phyloP scores from a whole-genome alignment of 257 asterid species.

The Phtheirospermum japonicum region DNA sequence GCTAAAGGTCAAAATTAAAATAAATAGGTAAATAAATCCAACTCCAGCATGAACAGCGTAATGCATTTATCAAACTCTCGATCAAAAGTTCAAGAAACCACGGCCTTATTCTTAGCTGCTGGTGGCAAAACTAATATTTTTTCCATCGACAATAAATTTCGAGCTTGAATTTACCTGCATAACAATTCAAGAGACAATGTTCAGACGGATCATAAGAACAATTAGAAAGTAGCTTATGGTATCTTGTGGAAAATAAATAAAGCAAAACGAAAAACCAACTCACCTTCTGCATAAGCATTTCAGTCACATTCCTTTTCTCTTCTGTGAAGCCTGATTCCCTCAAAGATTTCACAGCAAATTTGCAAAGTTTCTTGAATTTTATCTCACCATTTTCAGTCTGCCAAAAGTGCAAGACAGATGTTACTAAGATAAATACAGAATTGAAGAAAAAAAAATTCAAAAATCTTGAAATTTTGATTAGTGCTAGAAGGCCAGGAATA shows the following conservation, averaged over 20 bases:
- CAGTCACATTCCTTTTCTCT: conserved; percentile 43
- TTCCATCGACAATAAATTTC: conserved; percentile 55
- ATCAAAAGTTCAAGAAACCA: background rate
- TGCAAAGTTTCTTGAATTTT: conserved; percentile 55
- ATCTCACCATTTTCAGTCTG: conserved; percentile 42
- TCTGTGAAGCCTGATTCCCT: conserved; percentile 53
- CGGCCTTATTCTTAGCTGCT: conserved; percentile 32
- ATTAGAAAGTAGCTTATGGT: background rate
- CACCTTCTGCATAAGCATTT: conserved; percentile 61
- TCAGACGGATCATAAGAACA: background rate
- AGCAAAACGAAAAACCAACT: conserved; percentile 19
- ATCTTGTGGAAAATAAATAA: background rate
- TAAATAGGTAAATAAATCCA: too few species aligned
- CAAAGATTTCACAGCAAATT: conserved; percentile 50
- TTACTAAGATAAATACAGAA: conserved; percentile 6
- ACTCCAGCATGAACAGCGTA: too few species aligned
- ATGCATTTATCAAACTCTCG: background rate
- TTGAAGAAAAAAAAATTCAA: background rate
- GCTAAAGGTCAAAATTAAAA: too few species aligned
- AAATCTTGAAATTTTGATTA: conserved; percentile 5
- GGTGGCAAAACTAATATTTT: conserved; percentile 47
- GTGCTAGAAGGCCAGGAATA: conserved; percentile 13
- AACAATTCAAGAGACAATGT: conserved; percentile 3
- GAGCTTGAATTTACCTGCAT: conserved; percentile 73
- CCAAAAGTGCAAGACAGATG: conserved; percentile 28